Evolutionary conservation across 129 eudicot genomes (phyloP).

Genomic region (Flaveria bidentis): DNA sequence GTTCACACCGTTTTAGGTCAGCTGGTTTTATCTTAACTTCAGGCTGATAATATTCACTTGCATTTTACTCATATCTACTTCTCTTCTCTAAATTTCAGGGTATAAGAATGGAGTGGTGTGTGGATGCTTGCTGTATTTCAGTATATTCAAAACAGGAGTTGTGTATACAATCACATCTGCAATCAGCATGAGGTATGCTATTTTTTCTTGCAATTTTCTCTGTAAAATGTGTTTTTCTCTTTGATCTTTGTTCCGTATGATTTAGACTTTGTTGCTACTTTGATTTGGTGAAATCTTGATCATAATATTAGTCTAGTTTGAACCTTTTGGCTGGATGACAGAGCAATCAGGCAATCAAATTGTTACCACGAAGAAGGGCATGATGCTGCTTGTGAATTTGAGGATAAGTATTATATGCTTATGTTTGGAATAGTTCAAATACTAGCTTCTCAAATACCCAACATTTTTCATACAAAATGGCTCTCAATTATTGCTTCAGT

Average conservation of each 20-base stretch:
- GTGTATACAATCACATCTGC: constrained; percentile 74
- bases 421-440: constrained; percentile 71
- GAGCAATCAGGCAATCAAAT: constrained; percentile 59
- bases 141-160: constrained; percentile 64
- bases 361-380: constrained; percentile 79
- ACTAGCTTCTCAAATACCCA: constrained; percentile 74
- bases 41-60: neutral
- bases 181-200: constrained; percentile 62
- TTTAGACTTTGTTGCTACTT: constrained; percentile 8
- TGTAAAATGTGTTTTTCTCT: neutral
- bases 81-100: constrained; percentile 48
- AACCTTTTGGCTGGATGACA: constrained; percentile 34
- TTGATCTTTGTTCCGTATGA: neutral
- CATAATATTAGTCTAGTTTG: neutral
- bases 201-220: constrained; percentile 3
- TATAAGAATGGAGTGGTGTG: constrained; percentile 51
- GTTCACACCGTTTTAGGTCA: constrained; percentile 61
- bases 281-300: constrained; percentile 21
- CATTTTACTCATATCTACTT: neutral
- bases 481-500: constrained; percentile 73
- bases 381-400: constrained; percentile 51
- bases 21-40: constrained; percentile 1
- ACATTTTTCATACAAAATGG: constrained; percentile 69
- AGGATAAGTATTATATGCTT: constrained; percentile 54
- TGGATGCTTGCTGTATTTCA: constrained; percentile 52